Base-by-base conservation (phyloP, 495 filamentous ascomycete genomes). In the Xeromyces bisporus region DNA sequence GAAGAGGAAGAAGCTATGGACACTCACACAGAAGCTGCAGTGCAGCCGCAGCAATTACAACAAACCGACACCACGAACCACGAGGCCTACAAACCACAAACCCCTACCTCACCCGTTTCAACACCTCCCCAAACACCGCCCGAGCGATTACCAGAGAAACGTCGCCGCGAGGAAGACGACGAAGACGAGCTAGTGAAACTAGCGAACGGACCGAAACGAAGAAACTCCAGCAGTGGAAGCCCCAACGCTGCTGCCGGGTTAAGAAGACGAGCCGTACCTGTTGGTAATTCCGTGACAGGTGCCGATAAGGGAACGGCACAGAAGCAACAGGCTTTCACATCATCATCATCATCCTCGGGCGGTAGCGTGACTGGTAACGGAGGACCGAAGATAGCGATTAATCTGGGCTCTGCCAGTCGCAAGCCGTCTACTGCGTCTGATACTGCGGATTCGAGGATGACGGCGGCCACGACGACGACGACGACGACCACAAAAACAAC, bases 81-180 rank as follows among this genome's bases (percentile, higher is more conserved):
- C 10, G 9, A 38, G 1, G 33, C 45, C 4, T 48, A 51, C 20
- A n/a, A n/a, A n/a, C n/a, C n/a, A n/a, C n/a, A n/a, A n/a, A 25
- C 40, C 36, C 38, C 52, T 15, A 46, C 51, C 31, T 46, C 52
- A 6, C 37, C 55, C 18, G 16, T 50, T 26, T 48, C 50, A 29
- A 31, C 50, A 17, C 38, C 44, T 9, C 48, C 43, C 20, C 58
- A 53, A 35, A 62, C 43, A 23, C 58, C 69, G 3, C 80, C 74
- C 0, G 84, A 91, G 45, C 64, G 80, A 32, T 43, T 93, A n/a
- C 73, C 84, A 0, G 85, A 93, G 53, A 93, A 93, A 47, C 79
- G 89, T 34, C 67, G 89, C 26, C 69, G 89, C 23, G 85, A 92
- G 42, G 84, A 93, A 39, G 80, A 86, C 25, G 86, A 93, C 32